Percentiles rank a stretch among this genome's conserved stretches.
phyloP scores from a whole-genome alignment of 148 eudicot species.

The Amaranthus palmeri region DNA sequence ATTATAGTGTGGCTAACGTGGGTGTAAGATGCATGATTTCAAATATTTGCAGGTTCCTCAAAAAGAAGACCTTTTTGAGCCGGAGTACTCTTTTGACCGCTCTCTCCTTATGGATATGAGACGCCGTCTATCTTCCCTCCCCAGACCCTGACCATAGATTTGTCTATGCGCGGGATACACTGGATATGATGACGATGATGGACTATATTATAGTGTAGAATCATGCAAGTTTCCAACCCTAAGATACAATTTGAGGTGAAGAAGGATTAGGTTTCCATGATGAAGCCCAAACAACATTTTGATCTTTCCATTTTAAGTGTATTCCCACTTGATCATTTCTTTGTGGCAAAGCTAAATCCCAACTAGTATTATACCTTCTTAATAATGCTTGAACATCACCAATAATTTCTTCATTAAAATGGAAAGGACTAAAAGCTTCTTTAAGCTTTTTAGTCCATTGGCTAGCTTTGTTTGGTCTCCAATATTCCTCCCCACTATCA shows the following conservation, averaged over 20 bases:
- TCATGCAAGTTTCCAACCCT: not conserved
- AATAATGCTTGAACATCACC: constrained; percentile 32
- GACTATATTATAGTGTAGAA: not conserved
- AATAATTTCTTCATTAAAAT: constrained; percentile 23
- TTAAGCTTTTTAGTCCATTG: constrained; percentile 27
- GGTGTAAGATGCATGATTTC: too few relatives aligned
- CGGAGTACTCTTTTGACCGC: too few relatives aligned
- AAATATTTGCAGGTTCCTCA: too few relatives aligned
- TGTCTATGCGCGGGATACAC: too few relatives aligned
- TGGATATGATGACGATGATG: too few relatives aligned
- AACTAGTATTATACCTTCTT: constrained; percentile 22
- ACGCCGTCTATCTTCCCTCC: too few relatives aligned
- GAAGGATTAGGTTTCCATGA: constrained; percentile 24
- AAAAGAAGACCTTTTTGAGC: too few relatives aligned
- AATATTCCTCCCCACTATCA: constrained; percentile 15
- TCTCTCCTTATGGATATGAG: too few relatives aligned
- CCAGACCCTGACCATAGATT: too few relatives aligned
- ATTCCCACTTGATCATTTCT: constrained; percentile 19
- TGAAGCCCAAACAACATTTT: constrained; percentile 26
- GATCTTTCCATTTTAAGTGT: constrained; percentile 27
- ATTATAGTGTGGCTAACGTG: too few relatives aligned
- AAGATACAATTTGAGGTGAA: not conserved
- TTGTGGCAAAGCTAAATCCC: constrained; percentile 23
- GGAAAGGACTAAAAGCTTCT: constrained; percentile 17
- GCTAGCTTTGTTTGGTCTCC: constrained; percentile 14